Evolutionary conservation across 179 eudicot species (phyloP), one percentile per base, ranked within the genome.

Genomic region (Gypsophila paniculata): DNA sequence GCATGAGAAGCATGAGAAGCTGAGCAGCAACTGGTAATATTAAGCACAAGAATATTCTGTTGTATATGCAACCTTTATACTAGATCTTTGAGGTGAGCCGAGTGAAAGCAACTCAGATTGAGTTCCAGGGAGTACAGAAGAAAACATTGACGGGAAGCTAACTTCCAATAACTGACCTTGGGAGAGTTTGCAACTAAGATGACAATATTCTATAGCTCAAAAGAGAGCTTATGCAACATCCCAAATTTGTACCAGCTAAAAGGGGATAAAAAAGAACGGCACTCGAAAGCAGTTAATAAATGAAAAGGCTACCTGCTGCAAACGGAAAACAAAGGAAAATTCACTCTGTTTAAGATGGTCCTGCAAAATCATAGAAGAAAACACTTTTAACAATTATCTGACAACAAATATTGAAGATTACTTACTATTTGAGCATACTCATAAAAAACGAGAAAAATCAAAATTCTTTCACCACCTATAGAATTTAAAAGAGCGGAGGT

Each of bases 341-440:
- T 89, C 91, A 79, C 83, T 87, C 73, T 87, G 92, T 77, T 88
- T 87, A 52, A 91, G 85, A 79, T 87, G 92, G 55, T 89, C 97
- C 97, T 91, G 95, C 74, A 87, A 72, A 84, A 80, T 68, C 15
- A 74, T 59, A 71, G 55, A 52, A 18, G 34, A n/a, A 65, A 51
- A 70, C 18, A 2, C 2, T 39, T 65, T 54, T 19, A 76, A 22
- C 34, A 57, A 26, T 39, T 55, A 21, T 39, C 55, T 60, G 22
- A 51, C 34, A 38, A 53, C 17, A 61, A 49, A 75, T 21, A 2
- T 15, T 1, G 46, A 54, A 6, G 62, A 53, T 21, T 34, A 32
- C 32, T 54, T 34, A 18, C 52, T 18, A 49, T 22, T 48, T 32
- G 13, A 21, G 34, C 13, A 48, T 67, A 14, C 11, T 67, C 57